phyloP scores from a whole-genome alignment of 164 flowering plant genomes.

The Stephania yunnanensis region DNA sequence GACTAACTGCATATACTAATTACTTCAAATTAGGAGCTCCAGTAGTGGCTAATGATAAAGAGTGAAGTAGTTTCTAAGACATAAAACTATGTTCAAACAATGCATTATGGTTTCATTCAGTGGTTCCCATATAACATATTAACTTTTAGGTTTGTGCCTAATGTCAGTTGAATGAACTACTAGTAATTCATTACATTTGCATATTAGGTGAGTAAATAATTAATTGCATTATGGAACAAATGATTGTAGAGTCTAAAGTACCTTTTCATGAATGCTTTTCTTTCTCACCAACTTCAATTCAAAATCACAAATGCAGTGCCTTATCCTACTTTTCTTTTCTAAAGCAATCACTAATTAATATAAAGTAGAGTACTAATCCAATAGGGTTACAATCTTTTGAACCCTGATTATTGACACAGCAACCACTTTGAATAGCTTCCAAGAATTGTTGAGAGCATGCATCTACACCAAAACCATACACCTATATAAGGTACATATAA shows the following conservation, averaged over 20 bases:
- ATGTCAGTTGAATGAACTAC: neutral
- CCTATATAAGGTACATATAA: neutral
- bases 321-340: neutral
- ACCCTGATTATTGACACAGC: neutral
- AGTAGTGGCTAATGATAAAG: too few species aligned
- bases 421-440: neutral
- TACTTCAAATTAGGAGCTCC: too few species aligned
- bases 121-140: too few species aligned
- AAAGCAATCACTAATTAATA: neutral
- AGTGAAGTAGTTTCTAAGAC: too few species aligned
- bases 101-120: neutral
- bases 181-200: neutral
- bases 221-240: neutral
- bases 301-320: neutral
- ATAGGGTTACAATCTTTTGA: neutral
- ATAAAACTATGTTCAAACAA: neutral
- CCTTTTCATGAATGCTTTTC: neutral
- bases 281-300: conserved; percentile 1
- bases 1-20: too few species aligned
- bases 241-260: neutral
- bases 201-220: neutral
- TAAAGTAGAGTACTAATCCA: neutral
- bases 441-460: neutral
- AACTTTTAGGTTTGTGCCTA: neutral
- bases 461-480: neutral